Evolutionary conservation across 139 green algal species (phyloP), one percentile per base, ranked within the genome.

Genomic region (Dunaliella primolecta): DNA sequence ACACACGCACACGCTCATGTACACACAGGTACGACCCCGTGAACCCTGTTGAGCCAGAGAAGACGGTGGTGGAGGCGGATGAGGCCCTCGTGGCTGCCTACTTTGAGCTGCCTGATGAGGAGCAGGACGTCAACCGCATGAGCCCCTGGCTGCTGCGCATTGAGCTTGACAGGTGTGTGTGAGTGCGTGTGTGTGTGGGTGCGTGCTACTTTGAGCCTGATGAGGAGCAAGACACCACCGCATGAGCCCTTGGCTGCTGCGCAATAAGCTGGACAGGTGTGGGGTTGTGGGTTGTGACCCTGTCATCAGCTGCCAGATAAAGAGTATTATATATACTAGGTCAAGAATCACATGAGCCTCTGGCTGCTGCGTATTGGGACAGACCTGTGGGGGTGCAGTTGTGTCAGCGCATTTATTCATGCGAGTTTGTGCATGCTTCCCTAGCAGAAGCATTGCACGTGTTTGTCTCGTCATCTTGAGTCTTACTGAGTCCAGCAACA

Each of bases 291-390:
- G 46, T 64, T 64, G 46, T 64, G 46, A 64, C 46, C 46, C 15
- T 64, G 46, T 25, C 46, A 64, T 7, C 46, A n/a, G n/a, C n/a
- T n/a, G n/a, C n/a, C n/a, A n/a, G n/a, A n/a, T n/a, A n/a, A n/a
- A n/a, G n/a, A n/a, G n/a, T n/a, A n/a, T n/a, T n/a, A n/a, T n/a
- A n/a, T n/a, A n/a, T n/a, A n/a, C n/a, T n/a, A n/a, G n/a, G n/a
- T n/a, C n/a, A n/a, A n/a, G n/a, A 81, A 84, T 24, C 90, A 91
- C 71, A 93, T 98, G 87, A 93, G 86, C 2, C 96, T 96, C 72
- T 99, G 97, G 97, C 91, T 99, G 90, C 95, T 99, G 88, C 92
- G 97, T 80, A 95, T 99, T 81, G 95, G 97, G 89, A 89, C 98
- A 34, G 93, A 98, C 91, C 90, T 93, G 37, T 89, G 94, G 76